Evolutionary conservation across 352 stramenopile species (phyloP).

Genomic region (Aphanomyces stellatus): DNA sequence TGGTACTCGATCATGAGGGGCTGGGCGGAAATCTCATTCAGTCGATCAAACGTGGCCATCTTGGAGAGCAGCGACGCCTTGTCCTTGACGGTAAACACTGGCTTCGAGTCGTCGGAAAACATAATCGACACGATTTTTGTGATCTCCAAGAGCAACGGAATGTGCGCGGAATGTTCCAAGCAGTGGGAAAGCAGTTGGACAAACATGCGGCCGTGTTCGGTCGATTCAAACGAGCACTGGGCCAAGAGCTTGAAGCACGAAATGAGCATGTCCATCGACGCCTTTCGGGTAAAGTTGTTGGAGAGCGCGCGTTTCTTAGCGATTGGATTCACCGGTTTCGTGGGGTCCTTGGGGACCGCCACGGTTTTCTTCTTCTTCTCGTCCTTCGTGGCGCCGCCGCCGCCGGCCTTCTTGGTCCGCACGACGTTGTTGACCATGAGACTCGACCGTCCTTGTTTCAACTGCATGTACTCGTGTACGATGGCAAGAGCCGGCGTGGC

Average conservation of each 20-base stretch:
- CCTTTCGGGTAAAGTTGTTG: constrained; percentile 25
- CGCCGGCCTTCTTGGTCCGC: constrained; percentile 38
- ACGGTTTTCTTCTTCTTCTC: constrained; percentile 43
- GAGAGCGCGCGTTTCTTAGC: constrained; percentile 22
- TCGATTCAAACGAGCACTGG: constrained; percentile 65
- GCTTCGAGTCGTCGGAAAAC: constrained; percentile 41
- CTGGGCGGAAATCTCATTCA: constrained; percentile 78
- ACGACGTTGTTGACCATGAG: constrained; percentile 77
- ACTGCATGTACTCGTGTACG: constrained; percentile 71
- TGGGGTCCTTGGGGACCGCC: not conserved
- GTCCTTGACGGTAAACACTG: constrained; percentile 79
- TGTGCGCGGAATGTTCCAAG: constrained; percentile 76
- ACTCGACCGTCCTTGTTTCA: constrained; percentile 58
- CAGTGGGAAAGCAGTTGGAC: constrained; percentile 79
- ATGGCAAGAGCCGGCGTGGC: constrained; percentile 80
- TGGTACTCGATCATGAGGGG: constrained; percentile 79
- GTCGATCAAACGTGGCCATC: constrained; percentile 75
- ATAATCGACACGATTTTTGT: constrained; percentile 68
- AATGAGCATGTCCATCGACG: constrained; percentile 73
- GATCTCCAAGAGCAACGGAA: constrained; percentile 73
- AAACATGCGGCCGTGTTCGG: constrained; percentile 68
- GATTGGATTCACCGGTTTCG: not conserved
- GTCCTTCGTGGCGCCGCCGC: constrained; percentile 31
- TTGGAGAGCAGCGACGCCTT: constrained; percentile 82
- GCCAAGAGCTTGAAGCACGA: constrained; percentile 68